phyloP scores from a whole-genome alignment of 495 filamentous ascomycete genomes.

The Barbatosphaeria neglecta region DNA sequence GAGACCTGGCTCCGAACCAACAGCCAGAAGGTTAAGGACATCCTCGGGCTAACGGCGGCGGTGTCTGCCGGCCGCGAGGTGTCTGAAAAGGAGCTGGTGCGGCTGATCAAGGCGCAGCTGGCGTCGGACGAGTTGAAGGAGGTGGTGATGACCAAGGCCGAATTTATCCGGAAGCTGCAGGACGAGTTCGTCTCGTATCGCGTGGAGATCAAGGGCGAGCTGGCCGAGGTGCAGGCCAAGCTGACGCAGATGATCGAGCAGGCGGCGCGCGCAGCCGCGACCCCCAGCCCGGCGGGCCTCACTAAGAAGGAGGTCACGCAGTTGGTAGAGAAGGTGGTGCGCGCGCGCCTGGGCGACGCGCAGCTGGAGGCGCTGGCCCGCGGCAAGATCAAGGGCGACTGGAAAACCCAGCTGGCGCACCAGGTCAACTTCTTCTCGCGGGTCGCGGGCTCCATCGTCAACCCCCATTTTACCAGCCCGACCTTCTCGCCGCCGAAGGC shows the following conservation, averaged over 20 bases:
- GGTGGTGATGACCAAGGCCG: conserved; percentile 8
- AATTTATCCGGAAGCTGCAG: conserved; percentile 14
- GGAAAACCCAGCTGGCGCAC: conserved; percentile 17
- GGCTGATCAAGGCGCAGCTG: neutral
- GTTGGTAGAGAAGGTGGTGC: conserved; percentile 19
- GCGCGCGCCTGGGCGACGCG: conserved; percentile 18
- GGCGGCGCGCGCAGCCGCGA: conserved; percentile 1
- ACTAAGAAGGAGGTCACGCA: conserved; percentile 18
- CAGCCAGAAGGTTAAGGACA: conserved; percentile 12
- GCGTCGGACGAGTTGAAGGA: conserved; percentile 2
- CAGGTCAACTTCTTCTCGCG: conserved; percentile 29
- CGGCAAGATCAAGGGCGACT: conserved; percentile 11
- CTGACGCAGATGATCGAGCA: conserved; percentile 8
- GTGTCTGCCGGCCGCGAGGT: neutral
- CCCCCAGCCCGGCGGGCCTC: conserved; percentile 5
- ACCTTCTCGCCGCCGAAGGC: conserved; percentile 9
- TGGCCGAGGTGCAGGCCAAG: conserved; percentile 6
- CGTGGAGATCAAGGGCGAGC: conserved; percentile 8
- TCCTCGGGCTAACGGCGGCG: conserved; percentile 5
- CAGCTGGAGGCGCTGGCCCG: conserved; percentile 22
- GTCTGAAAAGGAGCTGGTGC: conserved; percentile 1
- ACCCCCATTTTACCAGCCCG: conserved; percentile 14
- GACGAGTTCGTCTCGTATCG: conserved; percentile 7
- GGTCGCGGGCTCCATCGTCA: conserved; percentile 23
- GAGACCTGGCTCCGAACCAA: conserved; percentile 25